phyloP scores from a whole-genome alignment of 208 protist genomes.

The Porcisia hertigi region DNA sequence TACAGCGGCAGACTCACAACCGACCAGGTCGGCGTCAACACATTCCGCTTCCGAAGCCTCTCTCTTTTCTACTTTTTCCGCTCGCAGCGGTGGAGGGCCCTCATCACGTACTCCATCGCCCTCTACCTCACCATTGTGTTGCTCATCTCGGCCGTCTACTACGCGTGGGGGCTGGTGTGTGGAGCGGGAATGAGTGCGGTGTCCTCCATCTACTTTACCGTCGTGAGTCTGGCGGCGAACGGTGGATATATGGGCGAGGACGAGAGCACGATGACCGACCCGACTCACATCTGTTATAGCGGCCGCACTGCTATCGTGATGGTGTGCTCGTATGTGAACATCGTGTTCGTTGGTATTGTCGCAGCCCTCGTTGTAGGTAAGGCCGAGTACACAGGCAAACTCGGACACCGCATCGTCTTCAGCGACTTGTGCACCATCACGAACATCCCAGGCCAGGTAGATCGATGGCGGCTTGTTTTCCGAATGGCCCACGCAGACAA shows the following conservation, averaged over 20 bases:
- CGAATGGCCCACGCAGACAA: constrained; percentile 81
- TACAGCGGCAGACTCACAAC: constrained; percentile 59
- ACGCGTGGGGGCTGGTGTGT: constrained; percentile 58
- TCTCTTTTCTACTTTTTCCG: constrained; percentile 75
- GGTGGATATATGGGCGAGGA: constrained; percentile 86
- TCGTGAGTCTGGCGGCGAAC: constrained; percentile 84
- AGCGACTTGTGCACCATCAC: constrained; percentile 78
- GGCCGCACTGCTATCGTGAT: constrained; percentile 78
- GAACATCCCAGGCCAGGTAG: constrained; percentile 37
- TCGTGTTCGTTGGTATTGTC: constrained; percentile 84
- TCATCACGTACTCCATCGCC: constrained; percentile 60
- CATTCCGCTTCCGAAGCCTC: constrained; percentile 65
- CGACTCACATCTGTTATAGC: constrained; percentile 63
- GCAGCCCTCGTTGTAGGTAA: constrained; percentile 85
- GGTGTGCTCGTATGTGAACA: constrained; percentile 78
- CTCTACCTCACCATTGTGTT: constrained; percentile 72
- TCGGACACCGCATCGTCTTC: constrained; percentile 81
- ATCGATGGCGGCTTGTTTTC: constrained; percentile 65
- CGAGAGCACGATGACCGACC: constrained; percentile 56
- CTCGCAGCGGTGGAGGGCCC: constrained; percentile 50
- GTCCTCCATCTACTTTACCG: constrained; percentile 73
- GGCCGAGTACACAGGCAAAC: constrained; percentile 63
- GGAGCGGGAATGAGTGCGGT: constrained; percentile 50
- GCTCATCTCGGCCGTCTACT: constrained; percentile 52
- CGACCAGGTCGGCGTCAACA: constrained; percentile 62